phyloP scores from a whole-genome alignment of 2,329 filamentous ascomycete genomes.

The Nemania abortiva region DNA sequence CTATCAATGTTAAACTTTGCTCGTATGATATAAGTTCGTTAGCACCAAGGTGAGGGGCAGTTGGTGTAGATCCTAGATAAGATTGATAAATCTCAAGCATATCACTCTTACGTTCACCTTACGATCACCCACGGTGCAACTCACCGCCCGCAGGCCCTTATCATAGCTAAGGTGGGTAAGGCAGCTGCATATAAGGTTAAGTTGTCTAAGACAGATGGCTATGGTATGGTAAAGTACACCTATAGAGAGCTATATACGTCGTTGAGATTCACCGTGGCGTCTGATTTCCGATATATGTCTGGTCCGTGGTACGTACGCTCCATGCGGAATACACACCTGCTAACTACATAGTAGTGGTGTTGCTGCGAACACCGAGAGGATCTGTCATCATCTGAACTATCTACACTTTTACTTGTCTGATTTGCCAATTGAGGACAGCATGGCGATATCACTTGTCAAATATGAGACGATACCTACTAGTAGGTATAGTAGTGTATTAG shows the following conservation, averaged over 20 bases:
- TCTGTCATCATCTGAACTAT: not conserved
- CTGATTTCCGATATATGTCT: not conserved
- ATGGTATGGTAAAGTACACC: not conserved
- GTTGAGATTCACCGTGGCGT: conserved; percentile 9
- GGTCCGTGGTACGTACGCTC: not conserved
- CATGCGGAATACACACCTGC: not conserved
- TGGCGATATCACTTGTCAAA: not conserved
- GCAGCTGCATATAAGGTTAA: not conserved
- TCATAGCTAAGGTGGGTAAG: not conserved
- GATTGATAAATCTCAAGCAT: not conserved
- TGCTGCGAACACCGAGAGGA: not conserved
- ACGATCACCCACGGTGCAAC: not conserved
- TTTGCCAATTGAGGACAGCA: conserved; percentile 9
- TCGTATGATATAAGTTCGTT: conserved; percentile 6
- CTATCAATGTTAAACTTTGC: not conserved
- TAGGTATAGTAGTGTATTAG: not conserved
- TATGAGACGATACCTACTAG: not conserved
- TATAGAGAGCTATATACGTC: not conserved
- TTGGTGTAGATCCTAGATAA: not conserved
- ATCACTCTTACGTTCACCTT: conserved; percentile 5
- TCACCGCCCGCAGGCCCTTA: not conserved
- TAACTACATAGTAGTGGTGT: too few relatives aligned
- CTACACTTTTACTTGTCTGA: not conserved
- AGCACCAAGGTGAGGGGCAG: not conserved
- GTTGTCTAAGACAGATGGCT: not conserved